Percentiles rank a stretch among this genome's conserved stretches.
Conservation (phyloP, 305 asterid genomes). For the Euphrasia arctica region DNA sequence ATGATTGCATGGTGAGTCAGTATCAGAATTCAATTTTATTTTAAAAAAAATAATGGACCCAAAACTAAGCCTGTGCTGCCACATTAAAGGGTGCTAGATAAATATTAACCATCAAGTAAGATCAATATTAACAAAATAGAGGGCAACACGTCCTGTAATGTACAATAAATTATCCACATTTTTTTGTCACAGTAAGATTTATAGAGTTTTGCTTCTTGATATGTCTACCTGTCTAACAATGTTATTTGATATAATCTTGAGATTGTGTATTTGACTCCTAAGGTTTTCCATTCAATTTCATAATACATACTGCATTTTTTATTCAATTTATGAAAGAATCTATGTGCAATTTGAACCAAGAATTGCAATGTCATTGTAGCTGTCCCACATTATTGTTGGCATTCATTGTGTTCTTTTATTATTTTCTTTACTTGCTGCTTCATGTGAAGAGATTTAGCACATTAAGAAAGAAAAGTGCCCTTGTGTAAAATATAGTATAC, state of each 20-base stretch:
- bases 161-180: not conserved
- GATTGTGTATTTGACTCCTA: not conserved
- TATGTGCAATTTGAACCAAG: constrained; percentile 7
- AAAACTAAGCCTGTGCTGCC: not conserved
- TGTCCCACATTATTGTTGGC: not conserved
- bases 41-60: not conserved
- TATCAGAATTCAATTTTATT: not conserved
- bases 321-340: not conserved
- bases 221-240: not conserved
- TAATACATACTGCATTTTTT: not conserved
- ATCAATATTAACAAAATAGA: not conserved
- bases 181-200: constrained; percentile 8
- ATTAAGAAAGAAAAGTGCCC: not conserved
- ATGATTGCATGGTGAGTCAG: constrained; percentile 18
- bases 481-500: not conserved
- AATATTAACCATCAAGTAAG: constrained; percentile 1
- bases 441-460: not conserved
- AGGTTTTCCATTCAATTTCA: not conserved
- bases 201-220: constrained; percentile 6
- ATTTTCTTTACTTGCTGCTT: not conserved
- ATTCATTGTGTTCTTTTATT: not conserved
- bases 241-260: not conserved
- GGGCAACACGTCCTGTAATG: not conserved
- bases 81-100: not conserved
- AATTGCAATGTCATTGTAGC: not conserved